Evolutionary conservation across 805 yeast species (phyloP).

Genomic region (Scheffersomyces ergatensis): DNA sequence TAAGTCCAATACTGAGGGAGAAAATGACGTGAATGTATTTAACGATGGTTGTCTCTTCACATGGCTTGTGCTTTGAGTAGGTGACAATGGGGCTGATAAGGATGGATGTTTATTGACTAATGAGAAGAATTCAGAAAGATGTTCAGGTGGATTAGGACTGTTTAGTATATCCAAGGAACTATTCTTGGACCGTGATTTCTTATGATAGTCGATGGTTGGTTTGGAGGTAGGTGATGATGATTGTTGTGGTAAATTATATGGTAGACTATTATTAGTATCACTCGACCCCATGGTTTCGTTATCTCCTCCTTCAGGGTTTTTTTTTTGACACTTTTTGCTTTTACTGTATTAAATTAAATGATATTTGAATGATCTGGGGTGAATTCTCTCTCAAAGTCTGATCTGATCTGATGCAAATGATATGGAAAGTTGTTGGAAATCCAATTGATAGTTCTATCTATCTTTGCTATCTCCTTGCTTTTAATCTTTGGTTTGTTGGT

Average conservation of each 20-base stretch:
- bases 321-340: no score
- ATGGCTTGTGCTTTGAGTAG: slow-evolving; percentile 4
- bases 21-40: slow-evolving; percentile 43
- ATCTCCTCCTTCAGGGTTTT: no score
- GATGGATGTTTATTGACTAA: slow-evolving; percentile 34
- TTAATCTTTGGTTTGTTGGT: no score
- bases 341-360: no score
- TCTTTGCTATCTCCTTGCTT: no score
- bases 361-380: no score
- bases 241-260: background rate
- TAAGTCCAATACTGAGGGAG: slow-evolving; percentile 56
- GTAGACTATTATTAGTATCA: no score
- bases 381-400: no score
- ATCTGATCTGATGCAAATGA: no score
- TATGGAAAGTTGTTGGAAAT: no score
- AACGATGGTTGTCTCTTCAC: slow-evolving; percentile 27
- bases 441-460: no score
- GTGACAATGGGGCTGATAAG: background rate
- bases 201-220: background rate
- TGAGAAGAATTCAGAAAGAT: slow-evolving; percentile 59
- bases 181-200: background rate
- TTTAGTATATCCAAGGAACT: background rate
- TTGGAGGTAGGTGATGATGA: background rate
- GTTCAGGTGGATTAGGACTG: slow-evolving; percentile 45
- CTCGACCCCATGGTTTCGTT: no score